phyloP scores from a whole-genome alignment of 1,284 basidiomycete genomes.

The Trametes polyzona region DNA sequence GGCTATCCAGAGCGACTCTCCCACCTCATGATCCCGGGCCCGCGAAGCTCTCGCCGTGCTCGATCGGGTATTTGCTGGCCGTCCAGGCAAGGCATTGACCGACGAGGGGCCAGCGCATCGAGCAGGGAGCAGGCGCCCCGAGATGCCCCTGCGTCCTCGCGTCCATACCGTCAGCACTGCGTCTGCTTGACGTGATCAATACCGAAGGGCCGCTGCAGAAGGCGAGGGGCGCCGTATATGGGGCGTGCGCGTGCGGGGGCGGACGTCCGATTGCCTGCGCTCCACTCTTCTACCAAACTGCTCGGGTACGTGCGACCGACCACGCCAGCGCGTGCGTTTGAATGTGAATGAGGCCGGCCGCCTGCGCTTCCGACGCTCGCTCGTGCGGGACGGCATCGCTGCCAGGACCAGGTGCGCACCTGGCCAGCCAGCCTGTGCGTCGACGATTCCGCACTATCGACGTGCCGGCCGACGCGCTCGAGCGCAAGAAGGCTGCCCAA shows the following conservation, averaged over 20 bases:
- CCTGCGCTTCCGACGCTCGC: too few relatives aligned
- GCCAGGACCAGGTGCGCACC: too few relatives aligned
- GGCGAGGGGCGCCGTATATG: neutral
- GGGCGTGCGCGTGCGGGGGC: neutral
- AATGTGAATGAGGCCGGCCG: neutral
- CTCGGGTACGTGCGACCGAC: neutral
- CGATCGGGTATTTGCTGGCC: neutral
- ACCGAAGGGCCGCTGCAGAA: neutral
- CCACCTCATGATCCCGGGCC: neutral
- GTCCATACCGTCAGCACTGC: neutral
- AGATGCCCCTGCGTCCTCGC: neutral
- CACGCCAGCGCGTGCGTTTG: neutral
- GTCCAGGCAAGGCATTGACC: neutral
- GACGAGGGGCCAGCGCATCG: neutral
- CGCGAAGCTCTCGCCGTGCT: neutral
- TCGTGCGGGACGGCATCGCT: too few relatives aligned
- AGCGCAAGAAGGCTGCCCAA: neutral
- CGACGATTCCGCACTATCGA: conserved; percentile 1
- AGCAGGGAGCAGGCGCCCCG: too few relatives aligned
- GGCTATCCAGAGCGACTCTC: too few relatives aligned
- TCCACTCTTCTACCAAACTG: neutral
- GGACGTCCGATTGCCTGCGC: neutral
- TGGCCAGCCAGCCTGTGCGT: too few relatives aligned
- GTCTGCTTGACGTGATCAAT: neutral
- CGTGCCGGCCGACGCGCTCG: neutral